Evolutionary conservation across 495 filamentous ascomycete species (phyloP).

Genomic region (Neurospora sp.): DNA sequence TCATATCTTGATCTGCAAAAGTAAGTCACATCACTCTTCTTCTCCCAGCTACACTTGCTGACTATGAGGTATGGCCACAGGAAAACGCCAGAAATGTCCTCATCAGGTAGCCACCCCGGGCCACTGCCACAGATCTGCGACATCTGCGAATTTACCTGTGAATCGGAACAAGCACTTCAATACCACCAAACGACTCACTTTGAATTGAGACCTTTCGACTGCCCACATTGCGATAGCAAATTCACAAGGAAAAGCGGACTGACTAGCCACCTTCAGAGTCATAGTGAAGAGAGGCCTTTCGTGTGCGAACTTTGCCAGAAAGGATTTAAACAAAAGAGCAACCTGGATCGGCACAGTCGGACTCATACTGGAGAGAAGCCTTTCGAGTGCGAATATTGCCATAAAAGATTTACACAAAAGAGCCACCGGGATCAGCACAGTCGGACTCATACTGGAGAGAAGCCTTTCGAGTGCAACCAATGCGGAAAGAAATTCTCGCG

Average conservation of each 20-base stretch:
- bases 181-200: not conserved
- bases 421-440: too few species aligned
- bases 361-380: too few species aligned
- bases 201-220: not conserved
- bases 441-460: too few species aligned
- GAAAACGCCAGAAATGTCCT: not conserved
- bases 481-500: too few species aligned
- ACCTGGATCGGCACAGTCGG: too few species aligned
- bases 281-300: not conserved
- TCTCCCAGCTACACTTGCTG: not conserved
- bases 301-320: too few species aligned
- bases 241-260: not conserved
- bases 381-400: too few species aligned
- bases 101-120: not conserved
- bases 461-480: too few species aligned
- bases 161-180: not conserved
- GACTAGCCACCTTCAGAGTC: not conserved
- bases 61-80: not conserved
- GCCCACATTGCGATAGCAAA: not conserved
- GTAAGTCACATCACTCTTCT: not conserved
- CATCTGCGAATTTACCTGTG: not conserved
- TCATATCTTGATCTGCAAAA: not conserved
- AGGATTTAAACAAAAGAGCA: too few species aligned
- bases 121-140: not conserved
- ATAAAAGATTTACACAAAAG: too few species aligned